Base-by-base conservation (phyloP, 1,284 basidiomycete species). In the Papiliotrema flavescens region DNA sequence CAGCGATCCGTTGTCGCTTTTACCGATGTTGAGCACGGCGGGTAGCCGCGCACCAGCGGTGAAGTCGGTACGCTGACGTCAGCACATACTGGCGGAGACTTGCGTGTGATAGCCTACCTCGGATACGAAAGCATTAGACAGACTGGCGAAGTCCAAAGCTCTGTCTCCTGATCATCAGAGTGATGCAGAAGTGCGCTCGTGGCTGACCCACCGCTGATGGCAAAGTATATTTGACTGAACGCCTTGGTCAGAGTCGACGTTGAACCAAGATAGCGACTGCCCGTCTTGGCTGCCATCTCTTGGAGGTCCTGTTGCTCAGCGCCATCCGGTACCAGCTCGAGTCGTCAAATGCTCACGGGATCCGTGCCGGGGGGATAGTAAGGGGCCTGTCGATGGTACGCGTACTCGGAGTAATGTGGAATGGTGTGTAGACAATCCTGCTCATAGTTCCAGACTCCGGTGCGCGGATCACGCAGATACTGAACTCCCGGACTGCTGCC, bases 161-260 rank as follows among this genome's bases (percentile, higher is more conserved):
- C 83, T 85, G 60, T 85, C 82, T 0, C 80, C 81, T 26, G 85
- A 35, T 11, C 15, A 49, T 53, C 39, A 60, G 49, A 13, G 23
- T 11, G 15, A 39, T 19, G 15, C 13, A 47, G n/a, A 24, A 28
- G 15, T 24, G 17, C 6, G 36, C 2, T 20, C 2, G 15, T 36
- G 39, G 17, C 23, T 7, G 8, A 64, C 68, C 26, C 47, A 72
- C 71, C 70, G 46, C 69, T 75, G 32, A 93, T 78, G 2, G 91
- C 79, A 69, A 92, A 92, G 73, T 97, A 98, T 40, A 94, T 85
- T 54, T 98, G 93, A 48, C 84, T 83, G 37, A 97, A 79, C 56
- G 94, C 83, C 34, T 87, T 85, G 0, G 90, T 88, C 56, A 96
- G 77, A 11, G 90, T 94, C n/a, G 91, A 95, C 0, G 95, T 98